These are phyloP conservation scores for Rugonectria rugulosa DNA, from an alignment of 2,329 filamentous ascomycete species.

Conservation along the genomic window DNA sequence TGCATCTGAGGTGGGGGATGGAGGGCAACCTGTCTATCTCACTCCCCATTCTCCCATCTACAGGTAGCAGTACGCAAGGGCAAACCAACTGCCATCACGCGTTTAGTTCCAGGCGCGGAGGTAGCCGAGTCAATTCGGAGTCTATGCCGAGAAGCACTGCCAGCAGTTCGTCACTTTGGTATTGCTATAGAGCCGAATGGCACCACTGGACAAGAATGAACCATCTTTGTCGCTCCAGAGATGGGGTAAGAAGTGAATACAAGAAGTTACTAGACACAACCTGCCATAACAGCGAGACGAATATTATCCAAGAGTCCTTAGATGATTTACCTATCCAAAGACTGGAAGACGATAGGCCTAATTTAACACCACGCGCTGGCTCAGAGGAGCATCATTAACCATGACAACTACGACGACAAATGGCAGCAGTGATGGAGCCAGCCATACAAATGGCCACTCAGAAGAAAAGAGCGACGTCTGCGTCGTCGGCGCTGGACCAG, in stretches of 20 bases:
- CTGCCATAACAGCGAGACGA: too few relatives aligned
- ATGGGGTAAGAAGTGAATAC: conserved; percentile 15
- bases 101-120: conserved; percentile 9
- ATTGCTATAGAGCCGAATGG: background rate
- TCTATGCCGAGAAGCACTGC: background rate
- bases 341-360: too few relatives aligned
- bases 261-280: conserved; percentile 2
- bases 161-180: background rate
- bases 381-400: background rate
- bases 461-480: conserved; percentile 50
- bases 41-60: conserved; percentile 19
- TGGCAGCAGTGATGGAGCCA: conserved; percentile 16
- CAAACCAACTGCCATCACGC: background rate
- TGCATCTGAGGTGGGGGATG: conserved; percentile 2
- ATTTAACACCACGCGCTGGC: too few relatives aligned
- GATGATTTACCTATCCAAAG: too few relatives aligned
- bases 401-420: conserved; percentile 14
- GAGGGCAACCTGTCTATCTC: conserved; percentile 5
- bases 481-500: conserved; percentile 62
- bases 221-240: conserved; percentile 3
- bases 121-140: conserved; percentile 11
- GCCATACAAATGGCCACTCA: conserved; percentile 3
- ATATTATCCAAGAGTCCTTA: background rate
- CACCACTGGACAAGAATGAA: background rate
- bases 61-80: background rate